Percentiles rank a stretch among this genome's conserved stretches.
Conservation (phyloP, 2,329 filamentous ascomycete species). For the Endoconidiophora laricicola region DNA sequence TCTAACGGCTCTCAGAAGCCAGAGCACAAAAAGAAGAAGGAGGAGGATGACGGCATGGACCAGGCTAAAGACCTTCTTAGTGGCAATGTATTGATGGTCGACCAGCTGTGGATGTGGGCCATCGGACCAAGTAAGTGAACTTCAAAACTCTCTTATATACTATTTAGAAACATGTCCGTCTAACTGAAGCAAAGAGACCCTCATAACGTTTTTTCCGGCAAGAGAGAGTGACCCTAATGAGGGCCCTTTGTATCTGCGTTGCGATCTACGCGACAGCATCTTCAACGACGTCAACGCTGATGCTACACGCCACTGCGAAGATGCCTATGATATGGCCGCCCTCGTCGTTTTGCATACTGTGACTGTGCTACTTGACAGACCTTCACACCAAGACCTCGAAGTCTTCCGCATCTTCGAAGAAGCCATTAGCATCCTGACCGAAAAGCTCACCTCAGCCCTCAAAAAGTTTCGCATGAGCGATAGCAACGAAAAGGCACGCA, state of each 20-base stretch:
- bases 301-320: conserved; percentile 43
- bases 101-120: conserved; percentile 47
- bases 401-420: conserved; percentile 51
- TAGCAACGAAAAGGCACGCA: conserved; percentile 29
- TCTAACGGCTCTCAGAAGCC: background rate
- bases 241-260: conserved; percentile 39
- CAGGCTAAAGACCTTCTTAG: conserved; percentile 26
- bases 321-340: conserved; percentile 43
- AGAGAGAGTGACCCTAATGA: conserved; percentile 37
- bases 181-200: conserved; percentile 23
- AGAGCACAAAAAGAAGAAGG: background rate
- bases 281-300: conserved; percentile 52
- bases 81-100: conserved; percentile 48
- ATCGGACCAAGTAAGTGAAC: conserved; percentile 32
- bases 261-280: conserved; percentile 44
- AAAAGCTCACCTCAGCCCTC: conserved; percentile 44
- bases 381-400: conserved; percentile 43
- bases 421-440: conserved; percentile 46
- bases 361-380: conserved; percentile 42
- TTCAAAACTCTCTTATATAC: rapidly evolving
- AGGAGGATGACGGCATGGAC: conserved; percentile 15
- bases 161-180: background rate
- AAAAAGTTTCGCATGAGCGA: conserved; percentile 44
- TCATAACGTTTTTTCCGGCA: conserved; percentile 38
- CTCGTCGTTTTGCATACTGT: conserved; percentile 45